A percentile compares a stretch with the other conserved stretches of the same genome.
Conservation (phyloP, 2,329 filamentous ascomycete species). For the Colletotrichum sp. region DNA sequence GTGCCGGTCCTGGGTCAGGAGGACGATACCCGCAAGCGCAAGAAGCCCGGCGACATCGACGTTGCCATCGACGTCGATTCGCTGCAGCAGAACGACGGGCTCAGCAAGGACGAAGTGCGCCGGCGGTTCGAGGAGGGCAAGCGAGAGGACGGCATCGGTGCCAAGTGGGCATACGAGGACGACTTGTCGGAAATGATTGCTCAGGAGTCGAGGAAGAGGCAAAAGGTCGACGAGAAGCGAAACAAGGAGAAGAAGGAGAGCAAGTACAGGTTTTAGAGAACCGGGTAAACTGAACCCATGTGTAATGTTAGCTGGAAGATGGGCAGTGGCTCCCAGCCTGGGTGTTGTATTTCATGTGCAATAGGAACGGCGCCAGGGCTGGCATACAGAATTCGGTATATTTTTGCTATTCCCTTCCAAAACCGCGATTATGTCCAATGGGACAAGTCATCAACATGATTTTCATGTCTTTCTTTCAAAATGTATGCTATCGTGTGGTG, state of each 20-base stretch:
- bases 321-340: neutral
- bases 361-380: conserved; percentile 9
- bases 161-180: conserved; percentile 79
- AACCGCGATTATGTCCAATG: neutral
- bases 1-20: conserved; percentile 82
- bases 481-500: neutral
- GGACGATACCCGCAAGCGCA: conserved; percentile 80
- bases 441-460: neutral
- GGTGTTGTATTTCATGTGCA: neutral
- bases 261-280: conserved; percentile 53
- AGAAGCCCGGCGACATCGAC: conserved; percentile 96
- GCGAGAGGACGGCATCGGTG: conserved; percentile 69
- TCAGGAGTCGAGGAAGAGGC: conserved; percentile 86
- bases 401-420: neutral
- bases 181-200: conserved; percentile 97
- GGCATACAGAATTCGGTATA: neutral
- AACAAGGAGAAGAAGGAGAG: conserved; percentile 64
- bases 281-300: neutral
- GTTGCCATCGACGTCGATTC: conserved; percentile 89
- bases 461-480: neutral
- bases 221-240: conserved; percentile 86
- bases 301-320: conserved; percentile 8
- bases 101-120: conserved; percentile 84
- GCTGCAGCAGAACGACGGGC: conserved; percentile 73
- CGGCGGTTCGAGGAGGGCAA: conserved; percentile 79